Conservation (phyloP, 345 rosid genomes). For the Citrus mangshanensis region DNA sequence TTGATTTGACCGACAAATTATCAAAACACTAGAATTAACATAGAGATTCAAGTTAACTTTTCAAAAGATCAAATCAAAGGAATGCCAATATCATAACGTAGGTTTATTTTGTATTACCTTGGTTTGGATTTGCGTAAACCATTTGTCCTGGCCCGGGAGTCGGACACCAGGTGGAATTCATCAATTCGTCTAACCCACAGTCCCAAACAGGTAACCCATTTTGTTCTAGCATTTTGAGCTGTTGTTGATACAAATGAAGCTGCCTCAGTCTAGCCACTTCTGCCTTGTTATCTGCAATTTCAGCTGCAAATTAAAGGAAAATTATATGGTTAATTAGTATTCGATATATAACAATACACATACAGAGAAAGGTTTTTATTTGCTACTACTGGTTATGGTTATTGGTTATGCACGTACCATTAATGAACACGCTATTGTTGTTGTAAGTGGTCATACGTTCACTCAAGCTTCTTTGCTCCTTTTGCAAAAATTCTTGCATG, state of each 20-base stretch:
- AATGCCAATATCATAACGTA: neutral
- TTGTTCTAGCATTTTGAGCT: neutral
- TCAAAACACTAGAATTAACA: neutral
- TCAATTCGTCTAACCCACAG: slow-evolving; percentile 6
- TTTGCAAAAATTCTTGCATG: neutral
- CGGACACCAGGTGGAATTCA: slow-evolving; percentile 1
- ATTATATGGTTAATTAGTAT: neutral
- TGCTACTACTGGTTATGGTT: neutral
- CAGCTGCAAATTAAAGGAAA: slow-evolving; percentile 9
- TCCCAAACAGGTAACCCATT: slow-evolving; percentile 4
- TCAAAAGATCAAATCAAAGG: neutral
- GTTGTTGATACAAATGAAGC: slow-evolving; percentile 10
- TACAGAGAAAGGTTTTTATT: neutral
- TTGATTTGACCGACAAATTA: neutral
- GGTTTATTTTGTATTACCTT: slow-evolving; percentile 4
- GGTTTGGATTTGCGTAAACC: neutral
- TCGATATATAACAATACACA: neutral
- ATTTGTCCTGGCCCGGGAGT: neutral
- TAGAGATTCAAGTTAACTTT: neutral
- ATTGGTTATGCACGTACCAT: slow-evolving; percentile 13
- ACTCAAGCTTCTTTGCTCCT: slow-evolving; percentile 14
- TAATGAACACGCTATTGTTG: neutral
- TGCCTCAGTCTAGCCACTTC: slow-evolving; percentile 22
- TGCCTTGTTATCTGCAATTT: slow-evolving; percentile 20
- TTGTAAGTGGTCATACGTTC: neutral